Base-by-base conservation (phyloP, 371 early-diverging fungal species). In the Lichtheimia ramosa region DNA sequence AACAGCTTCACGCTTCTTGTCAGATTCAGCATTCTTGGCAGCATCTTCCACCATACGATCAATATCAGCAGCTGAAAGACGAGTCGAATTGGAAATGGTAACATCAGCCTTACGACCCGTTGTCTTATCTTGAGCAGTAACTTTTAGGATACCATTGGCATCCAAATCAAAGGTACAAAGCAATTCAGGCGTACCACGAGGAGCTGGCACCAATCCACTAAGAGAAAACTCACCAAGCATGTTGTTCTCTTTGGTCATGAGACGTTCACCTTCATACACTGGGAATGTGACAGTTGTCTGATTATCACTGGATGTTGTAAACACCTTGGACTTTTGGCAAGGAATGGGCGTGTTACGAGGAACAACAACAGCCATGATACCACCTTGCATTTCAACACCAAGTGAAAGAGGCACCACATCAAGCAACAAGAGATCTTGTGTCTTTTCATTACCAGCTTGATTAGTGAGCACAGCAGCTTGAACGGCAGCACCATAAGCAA, bases 401-500 rank as follows among this genome's bases (percentile, higher is more conserved):
- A 97, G 86, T 61, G 91, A 89, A 61, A 96, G 87, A 54, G 96
- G 96, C 64, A 88, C 87, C 48, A 92, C 92, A 78, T 97, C 98
- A 66, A 96, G 80, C 48, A 96, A 82, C 49, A 92, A 69, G 50
- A 96, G 77, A 53, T 83, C 82, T 64, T 90, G 90, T 65, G 87
- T 83, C 78, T 81, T 80, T 63, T 85, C 83, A 69, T 79, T 76
- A 69, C 75, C 75, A 56, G 76, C 66, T 63, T 76, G 61, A 87
- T 88, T 61, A 86, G 89, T 82, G 39, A 94, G 79, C 72, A 93
- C 83, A 87, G 88, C 92, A 61, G 89, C 93, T 79, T 95, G 96
- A 58, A 94, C 92, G 56, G 96, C 96, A 62, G 97, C 97, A 84
- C 97, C 97, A 71, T 92, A 94, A 59, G 97, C 93, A 66, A 97